Conservation (phyloP, 148 eudicot genomes). For the Diospyros lotus region DNA sequence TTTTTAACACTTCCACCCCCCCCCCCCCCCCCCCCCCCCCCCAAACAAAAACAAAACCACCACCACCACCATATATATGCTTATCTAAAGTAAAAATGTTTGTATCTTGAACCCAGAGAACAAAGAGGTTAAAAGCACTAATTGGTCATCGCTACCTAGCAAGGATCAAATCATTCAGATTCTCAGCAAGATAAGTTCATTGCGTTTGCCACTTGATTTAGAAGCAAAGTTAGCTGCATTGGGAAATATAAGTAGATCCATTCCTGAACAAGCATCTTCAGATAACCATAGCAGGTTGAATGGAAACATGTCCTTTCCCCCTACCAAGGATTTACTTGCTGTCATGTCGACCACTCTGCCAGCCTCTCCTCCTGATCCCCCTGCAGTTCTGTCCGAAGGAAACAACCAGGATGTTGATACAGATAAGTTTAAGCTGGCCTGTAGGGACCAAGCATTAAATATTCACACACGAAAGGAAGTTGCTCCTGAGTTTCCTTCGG, state of each 20-base stretch:
- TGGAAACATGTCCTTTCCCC: constrained; percentile 29
- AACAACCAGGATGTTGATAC: constrained; percentile 29
- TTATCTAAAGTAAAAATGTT: background rate
- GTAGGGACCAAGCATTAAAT: constrained; percentile 18
- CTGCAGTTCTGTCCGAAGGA: constrained; percentile 28
- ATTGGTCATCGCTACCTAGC: constrained; percentile 37
- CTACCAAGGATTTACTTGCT: constrained; percentile 60
- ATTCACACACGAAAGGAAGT: constrained; percentile 24
- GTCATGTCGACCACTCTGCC: constrained; percentile 38
- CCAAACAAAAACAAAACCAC: no score
- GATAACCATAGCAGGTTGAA: constrained; percentile 31
- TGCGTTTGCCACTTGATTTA: constrained; percentile 42
- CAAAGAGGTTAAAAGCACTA: constrained; percentile 34
- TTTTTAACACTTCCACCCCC: background rate
- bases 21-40: no score
- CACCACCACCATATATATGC: background rate
- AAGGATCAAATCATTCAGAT: constrained; percentile 66
- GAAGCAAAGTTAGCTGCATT: constrained; percentile 28
- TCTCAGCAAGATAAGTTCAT: constrained; percentile 58
- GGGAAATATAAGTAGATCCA: constrained; percentile 14
- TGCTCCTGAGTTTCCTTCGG: constrained; percentile 22
- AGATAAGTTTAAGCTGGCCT: constrained; percentile 23
- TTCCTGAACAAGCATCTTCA: constrained; percentile 19
- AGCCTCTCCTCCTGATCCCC: constrained; percentile 30
- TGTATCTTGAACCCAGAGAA: constrained; percentile 34